Evolutionary conservation across 2,329 filamentous ascomycete species (phyloP), one percentile per base, ranked within the genome.

Genomic region (Hirsutella rhossiliensis): DNA sequence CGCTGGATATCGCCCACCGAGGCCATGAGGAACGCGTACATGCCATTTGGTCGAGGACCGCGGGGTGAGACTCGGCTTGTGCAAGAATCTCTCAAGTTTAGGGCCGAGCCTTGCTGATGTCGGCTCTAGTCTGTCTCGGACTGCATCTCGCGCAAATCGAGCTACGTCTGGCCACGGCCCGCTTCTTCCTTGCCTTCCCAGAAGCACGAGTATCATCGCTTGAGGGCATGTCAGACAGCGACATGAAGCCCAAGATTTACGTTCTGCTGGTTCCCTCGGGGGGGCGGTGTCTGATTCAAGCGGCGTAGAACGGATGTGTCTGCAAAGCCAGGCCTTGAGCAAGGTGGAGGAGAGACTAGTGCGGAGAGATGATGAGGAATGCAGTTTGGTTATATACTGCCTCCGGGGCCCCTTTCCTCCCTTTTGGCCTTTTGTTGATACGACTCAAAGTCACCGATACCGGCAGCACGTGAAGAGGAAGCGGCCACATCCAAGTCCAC

Each of bases 111-210:
- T n/a, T n/a, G 29, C 29, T 30, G 29, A 30, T 30, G 13, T 12
- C 28, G 12, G 1, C 30, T 13, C 12, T 46, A 64, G 58, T 57
- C 2, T 81, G 77, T 47, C 60, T 82, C n/a, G 76, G 76, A 2
- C 59, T 75, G 23, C 73, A 79, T 47, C 62, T 81, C 17, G 76
- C 76, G 0, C 61, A 63, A 19, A 75, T 75, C 58, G 75, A 80
- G 51, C 52, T 80, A 28, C 64, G 74, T 11, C 65, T 75, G 32
- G 71, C 65, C 0, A 62, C 68, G 0, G 69, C 72, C 0, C 59
- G 66, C 5, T 75, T 80, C 55, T 76, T 78, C 53, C 61, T 65
- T 0, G 58, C 68, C 30, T 74, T 68, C 47, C 62, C 64, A 0
- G 54, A 54, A 7, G 55, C 60, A 1, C 56, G 39, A 18, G 45